Conservation (phyloP, 2,329 filamentous ascomycete species). For the Aspergillaceae sp. region DNA sequence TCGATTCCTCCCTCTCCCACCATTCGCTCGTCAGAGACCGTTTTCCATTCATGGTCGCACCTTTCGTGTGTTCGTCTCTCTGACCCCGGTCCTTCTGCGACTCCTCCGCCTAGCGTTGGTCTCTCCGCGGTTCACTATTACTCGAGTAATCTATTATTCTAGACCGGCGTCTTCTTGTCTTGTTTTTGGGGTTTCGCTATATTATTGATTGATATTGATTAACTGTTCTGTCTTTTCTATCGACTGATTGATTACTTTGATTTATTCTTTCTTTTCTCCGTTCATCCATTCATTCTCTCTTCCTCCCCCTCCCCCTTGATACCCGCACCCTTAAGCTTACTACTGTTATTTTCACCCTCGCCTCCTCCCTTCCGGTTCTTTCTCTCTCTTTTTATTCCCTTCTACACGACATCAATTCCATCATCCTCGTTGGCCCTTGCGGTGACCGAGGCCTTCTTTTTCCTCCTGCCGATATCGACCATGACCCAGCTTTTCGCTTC, state of each 20-base stretch:
- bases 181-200: not conserved
- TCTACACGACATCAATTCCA: not conserved
- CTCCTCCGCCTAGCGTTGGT: not conserved
- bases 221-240: not conserved
- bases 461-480: slow-evolving; percentile 5
- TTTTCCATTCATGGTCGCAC: not conserved
- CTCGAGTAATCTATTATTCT: no score
- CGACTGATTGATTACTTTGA: not conserved
- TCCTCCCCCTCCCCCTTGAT: slow-evolving; percentile 1
- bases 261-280: slow-evolving; percentile 4
- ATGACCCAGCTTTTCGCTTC: slow-evolving; percentile 40
- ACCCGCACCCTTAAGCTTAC: not conserved
- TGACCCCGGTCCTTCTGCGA: not conserved
- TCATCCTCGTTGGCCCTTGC: not conserved
- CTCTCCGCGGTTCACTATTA: no score
- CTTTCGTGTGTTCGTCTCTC: not conserved
- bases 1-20: not conserved
- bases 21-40: not conserved
- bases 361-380: slow-evolving; percentile 7
- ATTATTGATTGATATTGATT: not conserved
- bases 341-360: slow-evolving; percentile 9
- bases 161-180: not conserved
- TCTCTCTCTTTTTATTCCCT: not conserved
- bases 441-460: not conserved
- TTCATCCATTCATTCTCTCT: slow-evolving; percentile 6